phyloP scores from a whole-genome alignment of 75 land plant genomes.

The Picea glauca region DNA sequence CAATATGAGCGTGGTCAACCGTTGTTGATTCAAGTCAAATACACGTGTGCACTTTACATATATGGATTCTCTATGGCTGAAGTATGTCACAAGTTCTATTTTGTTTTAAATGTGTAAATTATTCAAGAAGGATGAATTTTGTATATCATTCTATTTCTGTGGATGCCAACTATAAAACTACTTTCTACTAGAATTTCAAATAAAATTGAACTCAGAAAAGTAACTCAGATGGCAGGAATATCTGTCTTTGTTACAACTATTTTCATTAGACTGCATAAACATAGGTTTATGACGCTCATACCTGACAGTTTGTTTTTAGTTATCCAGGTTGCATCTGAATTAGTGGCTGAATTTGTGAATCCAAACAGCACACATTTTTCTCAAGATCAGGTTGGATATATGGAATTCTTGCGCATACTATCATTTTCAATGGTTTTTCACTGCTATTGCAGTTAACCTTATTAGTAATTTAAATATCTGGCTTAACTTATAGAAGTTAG shows the following conservation, averaged over 20 bases:
- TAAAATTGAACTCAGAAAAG: background rate
- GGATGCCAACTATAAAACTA: background rate
- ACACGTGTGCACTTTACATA: background rate
- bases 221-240: background rate
- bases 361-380: slow-evolving; percentile 9
- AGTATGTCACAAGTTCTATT: background rate
- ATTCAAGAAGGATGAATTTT: background rate
- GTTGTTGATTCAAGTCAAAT: background rate
- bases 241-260: background rate
- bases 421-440: slow-evolving; percentile 2
- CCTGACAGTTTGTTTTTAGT: slow-evolving; percentile 1
- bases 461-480: background rate
- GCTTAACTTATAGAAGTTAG: background rate
- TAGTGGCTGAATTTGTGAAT: slow-evolving; percentile 11
- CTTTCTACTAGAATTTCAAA: background rate
- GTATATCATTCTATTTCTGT: background rate
- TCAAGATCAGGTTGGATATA: slow-evolving; percentile 11
- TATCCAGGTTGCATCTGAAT: slow-evolving; percentile 14
- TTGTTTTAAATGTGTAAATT: background rate
- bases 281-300: background rate
- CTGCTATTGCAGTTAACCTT: background rate
- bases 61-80: background rate
- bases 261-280: background rate
- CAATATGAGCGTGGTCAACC: background rate
- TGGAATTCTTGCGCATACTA: background rate